Conservation (phyloP, 2,329 filamentous ascomycete species). For the Fusarium concolor region DNA sequence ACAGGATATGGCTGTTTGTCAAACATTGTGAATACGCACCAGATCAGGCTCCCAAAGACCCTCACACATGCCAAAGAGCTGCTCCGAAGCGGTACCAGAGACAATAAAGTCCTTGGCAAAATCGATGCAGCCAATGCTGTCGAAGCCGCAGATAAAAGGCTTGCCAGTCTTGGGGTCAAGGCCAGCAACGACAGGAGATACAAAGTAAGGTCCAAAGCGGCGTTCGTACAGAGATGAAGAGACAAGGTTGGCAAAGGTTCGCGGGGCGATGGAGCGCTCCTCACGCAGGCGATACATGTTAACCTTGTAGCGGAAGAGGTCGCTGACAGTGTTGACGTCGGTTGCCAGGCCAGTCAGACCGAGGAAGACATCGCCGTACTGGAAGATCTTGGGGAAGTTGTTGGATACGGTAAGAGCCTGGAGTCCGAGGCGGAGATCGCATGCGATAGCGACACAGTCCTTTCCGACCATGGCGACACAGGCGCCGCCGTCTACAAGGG, state of each 20-base stretch:
- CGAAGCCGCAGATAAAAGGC: slow-evolving; percentile 99
- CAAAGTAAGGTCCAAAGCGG: slow-evolving; percentile 96
- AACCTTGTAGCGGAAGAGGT: slow-evolving; percentile 99
- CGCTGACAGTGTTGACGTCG: slow-evolving; percentile 92
- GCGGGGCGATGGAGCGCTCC: slow-evolving; percentile 94
- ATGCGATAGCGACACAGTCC: slow-evolving; percentile 99
- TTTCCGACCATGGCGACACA: slow-evolving; percentile 99
- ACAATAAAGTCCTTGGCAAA: slow-evolving; percentile 99
- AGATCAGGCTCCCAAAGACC: slow-evolving; percentile 97
- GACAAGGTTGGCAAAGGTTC: slow-evolving; percentile 97
- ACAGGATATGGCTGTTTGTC: not conserved
- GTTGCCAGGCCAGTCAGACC: slow-evolving; percentile 96
- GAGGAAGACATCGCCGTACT: slow-evolving; percentile 94
- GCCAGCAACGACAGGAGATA: slow-evolving; percentile 92
- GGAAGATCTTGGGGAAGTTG: slow-evolving; percentile 99
- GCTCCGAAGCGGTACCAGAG: slow-evolving; percentile 93
- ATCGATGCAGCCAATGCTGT: slow-evolving; percentile 99
- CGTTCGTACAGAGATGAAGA: slow-evolving; percentile 91
- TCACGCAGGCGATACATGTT: slow-evolving; percentile 99
- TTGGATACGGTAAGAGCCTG: slow-evolving; percentile 98
- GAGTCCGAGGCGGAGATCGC: slow-evolving; percentile 96
- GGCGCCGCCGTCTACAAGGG: slow-evolving; percentile 79
- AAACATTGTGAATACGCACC: slow-evolving; percentile 65
- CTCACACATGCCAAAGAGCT: slow-evolving; percentile 99
- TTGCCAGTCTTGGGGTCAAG: slow-evolving; percentile 93